Evolutionary conservation across 1,284 basidiomycete genomes (phyloP), one percentile per base, ranked within the genome.

Genomic region (Trichosporon coremiiforme): DNA sequence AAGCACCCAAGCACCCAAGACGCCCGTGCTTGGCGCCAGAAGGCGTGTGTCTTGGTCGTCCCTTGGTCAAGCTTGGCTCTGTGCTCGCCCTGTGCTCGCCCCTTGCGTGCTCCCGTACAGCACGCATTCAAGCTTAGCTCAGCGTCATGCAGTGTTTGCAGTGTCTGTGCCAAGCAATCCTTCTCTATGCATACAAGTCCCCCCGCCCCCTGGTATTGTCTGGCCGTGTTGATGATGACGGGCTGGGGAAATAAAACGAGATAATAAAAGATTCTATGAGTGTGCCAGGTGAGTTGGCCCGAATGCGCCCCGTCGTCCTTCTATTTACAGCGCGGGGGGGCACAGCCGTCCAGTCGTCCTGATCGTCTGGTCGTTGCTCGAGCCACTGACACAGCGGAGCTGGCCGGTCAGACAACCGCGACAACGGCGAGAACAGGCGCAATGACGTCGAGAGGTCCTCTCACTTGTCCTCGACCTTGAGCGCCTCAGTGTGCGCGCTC

Each of bases 381-480:
- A 15, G 17, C 41, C 41, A 15, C 41, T 10, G 41, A n/a, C n/a
- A n/a, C n/a, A n/a, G n/a, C n/a, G n/a, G n/a, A n/a, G n/a, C n/a
- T n/a, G n/a, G n/a, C n/a, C n/a, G n/a, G n/a, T n/a, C n/a, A n/a
- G n/a, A n/a, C n/a, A n/a, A n/a, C n/a, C n/a, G n/a, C n/a, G n/a
- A n/a, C n/a, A 33, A 33, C 33, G 33, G 33, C 33, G 33, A 33
- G 33, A 33, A 33, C 33, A 33, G 33, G 33, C 36, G 36, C 36
- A 7, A 38, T 38, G 36, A 38, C 36, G 36, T 38, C 36, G 36
- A 2, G 33, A 5, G 33, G 55, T 6, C 12, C 17, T n/a, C n/a
- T n/a, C n/a, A 60, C 57, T 60, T 60, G 57, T 60, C 57, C 31
- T 60, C 57, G 15, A 60, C 57, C 57, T 60, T 60, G 57, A 60